Evolutionary conservation across 805 yeast species (phyloP), one percentile per base, ranked within the genome.

Genomic region (Wickerhamomyces silvicola): DNA sequence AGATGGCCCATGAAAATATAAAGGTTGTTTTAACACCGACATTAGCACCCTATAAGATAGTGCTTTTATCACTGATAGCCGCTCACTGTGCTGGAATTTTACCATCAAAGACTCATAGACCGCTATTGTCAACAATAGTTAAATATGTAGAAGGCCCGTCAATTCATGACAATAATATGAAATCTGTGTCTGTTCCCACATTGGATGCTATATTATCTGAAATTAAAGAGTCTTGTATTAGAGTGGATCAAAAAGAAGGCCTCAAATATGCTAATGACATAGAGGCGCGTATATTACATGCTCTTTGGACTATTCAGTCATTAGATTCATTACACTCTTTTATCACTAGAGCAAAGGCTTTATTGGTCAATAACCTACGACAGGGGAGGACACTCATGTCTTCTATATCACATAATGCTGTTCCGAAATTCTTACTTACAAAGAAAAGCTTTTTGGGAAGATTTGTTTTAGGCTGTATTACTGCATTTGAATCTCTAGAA

Each of bases 1-100:
- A 14, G 18, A 27, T 24, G 28, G 9, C 18, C 5, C 10, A 14
- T 3, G n/a, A 18, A 2, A 28, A 32, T 10, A 26, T 31, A 9
- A 38, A 32, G 7, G 45, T 47, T 10, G 39, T 43, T 3, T 40
- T 68, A 15, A 60, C 70, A 2, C 62, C 66, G 3, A 46, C 59
- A 1, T 41, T 78, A 18, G 69, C 80, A 6, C 76, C 83, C 1
- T 66, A 72, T 35, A 75, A 72, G 41, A 53, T 78, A 0, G 71
- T 77, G 2, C 42, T 76, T 1, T 43, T 76, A 8, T 53, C 68
- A 3, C 45, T 78, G 10, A 60, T 76, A 5, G 62, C 63, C 11
- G 67, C 68, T 0, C 71, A 72, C 42, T 60, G 75, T 28, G 48
- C 60, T 10, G 60, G 60, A 7, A 49, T 50, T 11, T 40, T 70